Evolutionary conservation across 768 basidiomycete species (phyloP).

Genomic region (Phanerodontia chrysosporium): DNA sequence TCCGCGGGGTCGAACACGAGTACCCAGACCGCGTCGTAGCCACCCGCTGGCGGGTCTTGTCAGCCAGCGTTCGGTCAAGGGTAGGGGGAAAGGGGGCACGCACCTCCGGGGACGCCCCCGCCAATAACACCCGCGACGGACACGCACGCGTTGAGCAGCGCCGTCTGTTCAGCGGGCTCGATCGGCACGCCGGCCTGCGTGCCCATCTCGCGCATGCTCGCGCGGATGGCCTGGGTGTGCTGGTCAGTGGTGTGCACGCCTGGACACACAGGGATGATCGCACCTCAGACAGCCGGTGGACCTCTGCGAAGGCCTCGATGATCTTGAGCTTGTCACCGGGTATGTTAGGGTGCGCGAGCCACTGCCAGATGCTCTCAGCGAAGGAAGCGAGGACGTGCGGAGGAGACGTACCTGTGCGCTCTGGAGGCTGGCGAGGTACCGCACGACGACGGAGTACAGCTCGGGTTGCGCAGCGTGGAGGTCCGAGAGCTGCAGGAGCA

Average conservation of each 20-base stretch:
- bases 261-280: background rate
- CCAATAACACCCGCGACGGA: conserved; percentile 82
- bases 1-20: conserved; percentile 62
- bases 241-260: background rate
- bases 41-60: conserved; percentile 67
- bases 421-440: conserved; percentile 57
- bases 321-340: conserved; percentile 40
- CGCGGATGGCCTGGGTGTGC: conserved; percentile 59
- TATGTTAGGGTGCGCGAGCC: conserved; percentile 48
- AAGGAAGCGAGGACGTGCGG: background rate
- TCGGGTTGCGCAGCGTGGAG: conserved; percentile 43
- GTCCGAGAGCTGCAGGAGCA: conserved; percentile 47
- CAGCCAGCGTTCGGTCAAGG: background rate
- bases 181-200: conserved; percentile 72
- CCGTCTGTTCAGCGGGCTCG: conserved; percentile 85
- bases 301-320: conserved; percentile 53
- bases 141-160: conserved; percentile 74
- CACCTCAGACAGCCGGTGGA: conserved; percentile 57
- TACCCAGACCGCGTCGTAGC: conserved; percentile 96
- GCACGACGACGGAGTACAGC: conserved; percentile 53
- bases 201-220: conserved; percentile 84
- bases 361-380: conserved; percentile 11
- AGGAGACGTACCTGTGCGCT: conserved; percentile 44
- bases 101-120: conserved; percentile 95
- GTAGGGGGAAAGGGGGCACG: conserved; percentile 20